phyloP scores from a whole-genome alignment of 2,329 filamentous ascomycete genomes.

The Arthrobotrys entomopaga region DNA sequence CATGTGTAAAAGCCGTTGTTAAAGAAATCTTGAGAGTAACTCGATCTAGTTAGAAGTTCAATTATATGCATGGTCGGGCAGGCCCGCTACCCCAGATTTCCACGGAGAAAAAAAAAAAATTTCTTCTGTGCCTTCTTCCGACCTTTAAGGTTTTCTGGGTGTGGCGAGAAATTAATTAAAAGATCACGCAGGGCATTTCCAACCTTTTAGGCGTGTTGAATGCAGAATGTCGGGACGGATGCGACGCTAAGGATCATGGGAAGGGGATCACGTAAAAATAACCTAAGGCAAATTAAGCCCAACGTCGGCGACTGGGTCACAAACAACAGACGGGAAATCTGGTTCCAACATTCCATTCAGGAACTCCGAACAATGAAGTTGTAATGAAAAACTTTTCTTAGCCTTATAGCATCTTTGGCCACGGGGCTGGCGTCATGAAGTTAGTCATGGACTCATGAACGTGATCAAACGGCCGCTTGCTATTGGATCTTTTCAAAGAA shows the following conservation, averaged over 20 bases:
- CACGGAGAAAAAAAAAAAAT: not conserved
- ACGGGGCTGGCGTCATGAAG: conserved; percentile 10
- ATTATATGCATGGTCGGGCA: not conserved
- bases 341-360: conserved; percentile 17
- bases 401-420: conserved; percentile 25
- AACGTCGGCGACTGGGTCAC: conserved; percentile 36
- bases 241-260: not conserved
- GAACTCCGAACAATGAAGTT: conserved; percentile 15
- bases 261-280: conserved; percentile 53
- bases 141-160: too few species aligned
- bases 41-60: not conserved
- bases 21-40: not conserved
- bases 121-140: too few species aligned
- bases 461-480: conserved; percentile 34
- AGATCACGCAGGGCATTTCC: not conserved
- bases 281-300: conserved; percentile 42
- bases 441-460: conserved; percentile 21
- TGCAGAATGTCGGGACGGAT: not conserved
- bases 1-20: too few species aligned
- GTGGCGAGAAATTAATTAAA: not conserved
- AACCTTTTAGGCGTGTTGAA: conserved; percentile 26
- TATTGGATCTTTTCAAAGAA: conserved; percentile 22
- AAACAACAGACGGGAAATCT: conserved; percentile 6
- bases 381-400: conserved; percentile 11
- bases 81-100: conserved; percentile 17